These are phyloP conservation scores for Fusarium guadeloupense DNA, from an alignment of 2,329 filamentous ascomycete species.

Conservation along the genomic window DNA sequence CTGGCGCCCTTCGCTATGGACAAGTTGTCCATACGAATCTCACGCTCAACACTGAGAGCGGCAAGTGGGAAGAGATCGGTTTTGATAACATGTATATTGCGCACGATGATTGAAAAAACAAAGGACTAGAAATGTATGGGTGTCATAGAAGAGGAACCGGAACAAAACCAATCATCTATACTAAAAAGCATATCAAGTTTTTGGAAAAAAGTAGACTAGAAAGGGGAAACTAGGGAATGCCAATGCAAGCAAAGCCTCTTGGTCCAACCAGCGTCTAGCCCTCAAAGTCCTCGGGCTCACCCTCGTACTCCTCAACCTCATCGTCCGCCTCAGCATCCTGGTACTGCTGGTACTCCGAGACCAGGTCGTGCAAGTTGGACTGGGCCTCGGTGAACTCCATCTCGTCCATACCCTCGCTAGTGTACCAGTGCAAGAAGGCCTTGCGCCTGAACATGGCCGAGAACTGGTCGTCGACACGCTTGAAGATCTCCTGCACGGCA, in stretches of 20 bases:
- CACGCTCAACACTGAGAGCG: constrained; percentile 30
- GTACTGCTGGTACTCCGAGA: constrained; percentile 99
- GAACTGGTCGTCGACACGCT: constrained; percentile 99
- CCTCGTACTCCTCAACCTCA: constrained; percentile 80
- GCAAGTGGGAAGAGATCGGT: constrained; percentile 13
- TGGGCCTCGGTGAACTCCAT: constrained; percentile 99
- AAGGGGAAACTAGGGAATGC: constrained; percentile 15
- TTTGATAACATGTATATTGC: constrained; percentile 28
- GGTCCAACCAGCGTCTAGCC: constrained; percentile 1
- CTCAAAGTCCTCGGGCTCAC: constrained; percentile 42
- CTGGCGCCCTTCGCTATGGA: constrained; percentile 64
- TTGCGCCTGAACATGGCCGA: constrained; percentile 99
- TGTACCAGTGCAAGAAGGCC: constrained; percentile 99
- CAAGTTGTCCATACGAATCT: constrained; percentile 48
- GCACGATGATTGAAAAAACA: not conserved
- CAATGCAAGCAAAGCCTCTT: constrained; percentile 11
- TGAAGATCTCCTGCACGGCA: constrained; percentile 99
- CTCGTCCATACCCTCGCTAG: constrained; percentile 99
- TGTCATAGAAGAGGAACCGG: not conserved
- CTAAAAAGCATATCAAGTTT: constrained; percentile 19
- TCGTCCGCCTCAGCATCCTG: constrained; percentile 98
- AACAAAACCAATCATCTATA: not conserved
- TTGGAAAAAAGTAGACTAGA: constrained; percentile 3
- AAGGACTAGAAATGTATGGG: not conserved
- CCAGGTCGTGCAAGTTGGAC: constrained; percentile 99